These are phyloP conservation scores for Aureococcus anophagefferens DNA, from an alignment of 108 stramenopile species.

Conservation along the genomic window DNA sequence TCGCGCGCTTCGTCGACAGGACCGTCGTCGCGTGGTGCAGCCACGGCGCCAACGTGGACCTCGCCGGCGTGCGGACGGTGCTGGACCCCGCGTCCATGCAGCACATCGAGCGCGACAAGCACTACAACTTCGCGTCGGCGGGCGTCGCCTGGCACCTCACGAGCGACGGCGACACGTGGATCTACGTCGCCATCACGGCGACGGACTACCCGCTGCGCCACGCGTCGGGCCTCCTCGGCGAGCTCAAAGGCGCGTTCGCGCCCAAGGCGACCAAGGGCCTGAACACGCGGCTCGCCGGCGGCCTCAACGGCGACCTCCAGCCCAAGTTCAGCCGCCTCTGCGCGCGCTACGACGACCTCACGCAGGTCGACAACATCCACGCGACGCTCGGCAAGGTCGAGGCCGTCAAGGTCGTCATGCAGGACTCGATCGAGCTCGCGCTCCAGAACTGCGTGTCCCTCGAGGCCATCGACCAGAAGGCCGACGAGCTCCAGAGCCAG, in stretches of 20 bases:
- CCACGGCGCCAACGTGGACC: constrained; percentile 18
- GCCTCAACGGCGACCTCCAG: neutral
- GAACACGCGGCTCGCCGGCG: neutral
- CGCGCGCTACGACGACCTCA: constrained; percentile 69
- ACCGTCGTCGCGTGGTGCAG: constrained; percentile 12
- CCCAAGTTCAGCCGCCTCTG: constrained; percentile 22
- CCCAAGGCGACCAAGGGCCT: neutral
- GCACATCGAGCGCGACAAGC: constrained; percentile 19
- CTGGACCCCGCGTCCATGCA: constrained; percentile 10
- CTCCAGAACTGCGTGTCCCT: constrained; percentile 20
- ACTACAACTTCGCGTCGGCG: constrained; percentile 16
- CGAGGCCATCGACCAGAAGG: constrained; percentile 20
- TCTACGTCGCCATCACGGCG: constrained; percentile 12
- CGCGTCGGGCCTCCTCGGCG: neutral
- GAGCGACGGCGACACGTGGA: neutral
- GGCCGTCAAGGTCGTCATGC: constrained; percentile 23
- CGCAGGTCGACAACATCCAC: constrained; percentile 70
- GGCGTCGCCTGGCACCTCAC: constrained; percentile 19
- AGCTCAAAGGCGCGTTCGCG: neutral
- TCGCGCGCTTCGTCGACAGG: neutral
- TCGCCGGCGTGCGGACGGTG: constrained; percentile 18
- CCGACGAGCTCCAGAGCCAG: constrained; percentile 19
- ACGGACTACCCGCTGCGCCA: neutral
- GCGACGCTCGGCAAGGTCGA: constrained; percentile 52
- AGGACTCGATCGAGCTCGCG: constrained; percentile 18